Evolutionary conservation across 345 rosid species (phyloP).

Genomic region (Corchorus olitorius): DNA sequence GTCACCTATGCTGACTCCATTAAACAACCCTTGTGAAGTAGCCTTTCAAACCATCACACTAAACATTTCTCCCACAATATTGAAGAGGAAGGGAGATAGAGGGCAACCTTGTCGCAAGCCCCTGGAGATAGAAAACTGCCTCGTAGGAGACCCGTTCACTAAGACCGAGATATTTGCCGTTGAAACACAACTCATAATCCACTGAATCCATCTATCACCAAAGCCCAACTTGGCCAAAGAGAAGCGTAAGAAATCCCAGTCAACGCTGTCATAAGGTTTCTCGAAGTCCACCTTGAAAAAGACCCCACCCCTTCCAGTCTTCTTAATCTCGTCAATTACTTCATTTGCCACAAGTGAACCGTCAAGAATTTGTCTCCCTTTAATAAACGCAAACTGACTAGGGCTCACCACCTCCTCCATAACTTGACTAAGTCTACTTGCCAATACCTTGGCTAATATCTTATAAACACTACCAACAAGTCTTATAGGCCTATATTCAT

Average conservation of each 20-base stretch:
- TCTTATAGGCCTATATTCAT: too few relatives aligned
- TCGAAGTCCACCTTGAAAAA: neutral
- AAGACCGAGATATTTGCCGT: neutral
- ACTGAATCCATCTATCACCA: neutral
- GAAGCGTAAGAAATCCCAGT: neutral
- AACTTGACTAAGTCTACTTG: too few relatives aligned
- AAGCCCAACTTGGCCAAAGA: neutral
- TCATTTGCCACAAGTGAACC: too few relatives aligned
- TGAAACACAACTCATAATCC: neutral
- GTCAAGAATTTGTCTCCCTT: too few relatives aligned
- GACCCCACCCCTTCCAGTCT: neutral
- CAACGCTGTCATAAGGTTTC: neutral
- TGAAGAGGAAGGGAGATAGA: too few relatives aligned
- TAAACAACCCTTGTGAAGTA: too few relatives aligned
- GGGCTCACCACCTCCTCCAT: too few relatives aligned
- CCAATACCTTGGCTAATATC: too few relatives aligned
- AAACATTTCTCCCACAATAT: neutral
- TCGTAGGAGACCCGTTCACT: neutral
- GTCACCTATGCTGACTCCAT: neutral
- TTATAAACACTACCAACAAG: too few relatives aligned
- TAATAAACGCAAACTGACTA: too few relatives aligned
- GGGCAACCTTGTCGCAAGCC: neutral
- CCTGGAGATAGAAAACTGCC: neutral
- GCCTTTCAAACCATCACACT: neutral
- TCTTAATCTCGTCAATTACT: too few relatives aligned